Evolutionary conservation across 257 asterid genomes (phyloP), one percentile per base, ranked within the genome.

Genomic region (Fraxinus anomala): DNA sequence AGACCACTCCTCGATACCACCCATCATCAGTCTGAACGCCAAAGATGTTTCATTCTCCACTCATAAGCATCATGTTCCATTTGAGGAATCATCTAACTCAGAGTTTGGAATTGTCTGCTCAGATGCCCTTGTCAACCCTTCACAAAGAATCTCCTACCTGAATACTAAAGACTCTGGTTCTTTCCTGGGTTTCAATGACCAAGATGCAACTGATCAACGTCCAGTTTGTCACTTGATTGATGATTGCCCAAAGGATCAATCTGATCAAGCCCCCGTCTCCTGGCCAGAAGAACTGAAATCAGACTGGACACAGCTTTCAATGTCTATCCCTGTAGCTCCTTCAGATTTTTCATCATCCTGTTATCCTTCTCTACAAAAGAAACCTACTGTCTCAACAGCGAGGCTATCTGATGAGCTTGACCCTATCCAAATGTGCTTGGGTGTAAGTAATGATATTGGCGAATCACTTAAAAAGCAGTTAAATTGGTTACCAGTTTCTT

Each of bases 241-340:
- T 39, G 90, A 90, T 68, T 87, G 94, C 91, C 89, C 93, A 0
- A 89, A 91, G 82, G 89, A 87, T 40, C 47, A 40, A 40, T 40
- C 47, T 40, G 47, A 40, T 40, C 47, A 0, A 40, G 14, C 47
- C 47, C 3, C 47, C 14, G 14, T 40, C 47, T 10, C 47, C 14
- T 10, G 47, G 47, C 47, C 47, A 40, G 3, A 40, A 40, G 14
- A 11, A 74, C 86, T 86, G 13, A 89, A 87, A 81, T 82, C 96
- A 1, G 97, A 91, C 78, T 92, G 98, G 96, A 95, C 97, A 28
- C 96, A 88, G 70, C 97, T 95, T 6, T 93, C 99, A 3, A 95
- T 95, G 97, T 87, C 99, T 13, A 93, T 91, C 77, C 96, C 98
- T 6, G 73, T 84, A 78, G 80, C 87, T 40, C 84, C 47, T 40